These are phyloP conservation scores for Clathrus columnatus DNA, from an alignment of 768 basidiomycete genomes.

Conservation along the genomic window DNA sequence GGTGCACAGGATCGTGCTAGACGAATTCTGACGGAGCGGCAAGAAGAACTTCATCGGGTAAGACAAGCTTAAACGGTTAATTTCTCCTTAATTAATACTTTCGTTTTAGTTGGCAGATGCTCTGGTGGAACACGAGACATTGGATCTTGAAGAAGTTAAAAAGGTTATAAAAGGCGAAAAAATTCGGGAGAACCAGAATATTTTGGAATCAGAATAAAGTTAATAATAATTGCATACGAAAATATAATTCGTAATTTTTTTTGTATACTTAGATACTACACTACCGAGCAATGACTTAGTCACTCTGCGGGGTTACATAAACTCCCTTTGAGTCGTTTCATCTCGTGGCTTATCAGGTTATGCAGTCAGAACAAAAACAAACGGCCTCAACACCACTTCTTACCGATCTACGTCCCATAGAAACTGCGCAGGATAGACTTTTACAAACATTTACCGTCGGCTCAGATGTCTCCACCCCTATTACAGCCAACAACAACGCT, in stretches of 20 bases:
- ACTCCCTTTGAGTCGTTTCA: no score
- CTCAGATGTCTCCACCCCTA: not conserved
- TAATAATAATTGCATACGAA: not conserved
- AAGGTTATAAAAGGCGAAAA: slow-evolving; percentile 79
- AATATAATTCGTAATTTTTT: not conserved
- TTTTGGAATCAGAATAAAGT: slow-evolving; percentile 41
- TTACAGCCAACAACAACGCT: not conserved
- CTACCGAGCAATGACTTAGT: no score
- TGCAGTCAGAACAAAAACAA: no score
- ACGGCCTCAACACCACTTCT: no score
- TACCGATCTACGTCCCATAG: no score
- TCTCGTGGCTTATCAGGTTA: no score
- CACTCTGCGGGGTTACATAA: no score
- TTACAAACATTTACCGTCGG: no score
- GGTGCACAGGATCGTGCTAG: slow-evolving; percentile 60
- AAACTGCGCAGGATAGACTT: no score
- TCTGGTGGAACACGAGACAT: slow-evolving; percentile 90
- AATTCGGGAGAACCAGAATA: slow-evolving; percentile 62
- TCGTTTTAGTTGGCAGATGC: slow-evolving; percentile 70
- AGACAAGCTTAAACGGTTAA: slow-evolving; percentile 18
- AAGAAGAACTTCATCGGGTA: slow-evolving; percentile 72
- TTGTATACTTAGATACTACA: no score
- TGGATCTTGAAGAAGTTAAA: slow-evolving; percentile 77
- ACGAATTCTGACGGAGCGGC: slow-evolving; percentile 51
- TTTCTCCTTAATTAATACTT: slow-evolving; percentile 10